A percentile compares a stretch with the other conserved stretches of the same genome.
Conservation (phyloP, 495 filamentous ascomycete species). For the Barbatosphaeria neglecta region DNA sequence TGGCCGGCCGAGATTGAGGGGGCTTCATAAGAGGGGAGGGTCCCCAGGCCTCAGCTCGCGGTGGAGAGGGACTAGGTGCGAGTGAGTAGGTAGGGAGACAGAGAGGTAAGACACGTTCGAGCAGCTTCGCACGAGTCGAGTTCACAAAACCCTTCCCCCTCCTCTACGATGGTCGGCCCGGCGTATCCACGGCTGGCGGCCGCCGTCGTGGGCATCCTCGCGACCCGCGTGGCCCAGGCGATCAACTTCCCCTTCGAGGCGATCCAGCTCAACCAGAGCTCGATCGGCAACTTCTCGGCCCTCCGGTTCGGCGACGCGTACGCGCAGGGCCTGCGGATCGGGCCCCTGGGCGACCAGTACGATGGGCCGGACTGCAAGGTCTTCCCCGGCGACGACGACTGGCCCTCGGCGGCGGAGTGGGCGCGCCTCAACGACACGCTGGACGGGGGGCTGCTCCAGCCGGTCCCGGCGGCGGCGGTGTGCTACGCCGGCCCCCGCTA, state of each 20-base stretch:
- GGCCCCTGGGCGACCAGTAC: too few species aligned
- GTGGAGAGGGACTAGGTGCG: too few species aligned
- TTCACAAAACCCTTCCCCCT: too few species aligned
- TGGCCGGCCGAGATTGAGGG: too few species aligned
- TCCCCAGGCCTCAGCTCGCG: too few species aligned
- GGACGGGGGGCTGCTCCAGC: constrained; percentile 36
- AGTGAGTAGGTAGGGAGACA: too few species aligned
- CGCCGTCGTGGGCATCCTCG: neutral
- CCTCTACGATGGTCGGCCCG: neutral
- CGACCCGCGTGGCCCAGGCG: neutral
- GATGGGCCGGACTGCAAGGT: constrained; percentile 30
- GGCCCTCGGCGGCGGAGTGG: constrained; percentile 37
- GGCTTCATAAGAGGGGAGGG: too few species aligned
- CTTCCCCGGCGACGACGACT: constrained; percentile 37
- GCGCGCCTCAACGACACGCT: constrained; percentile 30
- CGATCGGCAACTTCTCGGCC: constrained; percentile 18
- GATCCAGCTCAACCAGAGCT: constrained; percentile 15
- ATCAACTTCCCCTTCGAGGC: constrained; percentile 15
- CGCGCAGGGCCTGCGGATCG: neutral
- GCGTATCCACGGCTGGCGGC: neutral
- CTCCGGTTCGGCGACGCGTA: constrained; percentile 16
- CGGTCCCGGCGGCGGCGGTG: constrained; percentile 36
- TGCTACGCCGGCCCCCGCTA: constrained; percentile 40
- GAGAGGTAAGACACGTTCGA: too few species aligned
- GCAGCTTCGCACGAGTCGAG: too few species aligned